Base-by-base conservation (phyloP, 73 alveolate genomes). In the Paramecium caudatum region DNA sequence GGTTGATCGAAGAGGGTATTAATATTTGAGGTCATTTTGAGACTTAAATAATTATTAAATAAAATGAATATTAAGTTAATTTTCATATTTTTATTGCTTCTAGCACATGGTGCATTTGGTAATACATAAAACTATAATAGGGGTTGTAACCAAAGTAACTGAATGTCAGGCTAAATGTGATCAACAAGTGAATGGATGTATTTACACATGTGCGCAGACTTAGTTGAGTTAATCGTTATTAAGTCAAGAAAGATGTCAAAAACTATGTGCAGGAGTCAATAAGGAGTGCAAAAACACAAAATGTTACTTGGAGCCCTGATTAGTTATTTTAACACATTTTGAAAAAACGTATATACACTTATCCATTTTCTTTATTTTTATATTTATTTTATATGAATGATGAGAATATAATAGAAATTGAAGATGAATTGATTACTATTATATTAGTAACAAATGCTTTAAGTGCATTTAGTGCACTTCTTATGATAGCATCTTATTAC, bases 241-340 rank as follows among this genome's bases (percentile, higher is more conserved):
- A 17, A 55, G 46, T 55, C 6, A 55, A 6, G 80, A 55, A 21
- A 55, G 80, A 55, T 55, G 80, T 55, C 30, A 55, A 55, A 55
- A 55, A 55, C 45, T 55, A 55, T 55, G 80, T 27, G 80, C 80
- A 19, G 80, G 80, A 55, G 80, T 55, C 9, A 55, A 55, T 55
- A 55, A 55, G 80, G 80, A 55, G 30, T 55, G 80, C 80, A 55
- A 55, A 55, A 55, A 55, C 30, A 55, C 80, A 55, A 55, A 55
- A 55, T 55, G 80, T 43, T 55, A 55, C 80, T 55, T 55, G 30
- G 80, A 55, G 23, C 80, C 80, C 30, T 55, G 80, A 55, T 27
- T 55, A 55, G 80, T 55, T 55, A 21, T 55, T 55, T 55, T 23
- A n/a, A 55, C 45, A 55, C 4, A 27, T 23, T 55, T 55, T 55